These are phyloP conservation scores for Clonostachys rhizophaga DNA, from an alignment of 2,329 filamentous ascomycete species.

Conservation along the genomic window DNA sequence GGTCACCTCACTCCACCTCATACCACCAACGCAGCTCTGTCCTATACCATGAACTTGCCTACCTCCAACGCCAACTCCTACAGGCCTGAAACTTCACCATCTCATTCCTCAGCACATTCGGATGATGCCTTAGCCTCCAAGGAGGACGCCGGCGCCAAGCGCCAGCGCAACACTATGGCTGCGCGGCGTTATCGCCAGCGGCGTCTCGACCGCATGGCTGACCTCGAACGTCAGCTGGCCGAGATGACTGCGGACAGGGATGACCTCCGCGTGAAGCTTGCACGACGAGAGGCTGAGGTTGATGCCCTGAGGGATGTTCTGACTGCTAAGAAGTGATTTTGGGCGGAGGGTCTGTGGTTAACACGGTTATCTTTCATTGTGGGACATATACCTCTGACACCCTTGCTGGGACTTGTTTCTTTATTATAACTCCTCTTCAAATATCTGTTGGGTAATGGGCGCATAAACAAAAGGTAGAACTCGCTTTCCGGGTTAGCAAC, in stretches of 20 bases:
- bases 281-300: conserved; percentile 60
- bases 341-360: too few species aligned
- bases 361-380: too few species aligned
- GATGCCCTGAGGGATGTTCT: conserved; percentile 53
- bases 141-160: conserved; percentile 36
- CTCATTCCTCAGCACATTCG: conserved; percentile 3
- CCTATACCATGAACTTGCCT: not conserved
- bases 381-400: too few species aligned
- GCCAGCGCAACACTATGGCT: conserved; percentile 66
- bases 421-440: too few species aligned
- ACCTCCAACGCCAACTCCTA: not conserved
- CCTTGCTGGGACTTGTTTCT: too few species aligned
- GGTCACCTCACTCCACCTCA: not conserved
- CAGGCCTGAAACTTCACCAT: not conserved
- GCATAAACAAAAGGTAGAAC: too few species aligned
- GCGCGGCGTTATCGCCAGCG: conserved; percentile 69
- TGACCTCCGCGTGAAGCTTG: conserved; percentile 56
- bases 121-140: conserved; percentile 7
- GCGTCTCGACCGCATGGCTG: conserved; percentile 59
- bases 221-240: conserved; percentile 55
- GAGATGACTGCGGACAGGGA: conserved; percentile 58
- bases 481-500: too few species aligned
- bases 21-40: not conserved
- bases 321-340: conserved; percentile 11
- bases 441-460: too few species aligned